Evolutionary conservation across 1,284 basidiomycete genomes (phyloP).

Genomic region (Malassezia slooffiae): DNA sequence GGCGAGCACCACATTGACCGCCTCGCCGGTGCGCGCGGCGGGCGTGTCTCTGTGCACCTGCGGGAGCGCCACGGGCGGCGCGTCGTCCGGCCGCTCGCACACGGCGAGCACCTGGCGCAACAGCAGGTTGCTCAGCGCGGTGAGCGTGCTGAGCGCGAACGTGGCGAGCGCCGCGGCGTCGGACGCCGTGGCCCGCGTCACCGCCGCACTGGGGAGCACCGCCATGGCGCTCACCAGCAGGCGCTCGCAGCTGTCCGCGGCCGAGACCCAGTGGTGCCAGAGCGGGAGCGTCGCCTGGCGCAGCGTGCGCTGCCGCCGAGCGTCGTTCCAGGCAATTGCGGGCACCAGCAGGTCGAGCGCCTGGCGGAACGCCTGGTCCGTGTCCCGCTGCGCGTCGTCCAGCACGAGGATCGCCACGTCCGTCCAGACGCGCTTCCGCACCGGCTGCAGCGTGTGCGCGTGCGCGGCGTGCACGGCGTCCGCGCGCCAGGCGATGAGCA

Average conservation of each 20-base stretch:
- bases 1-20: background rate
- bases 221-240: no score
- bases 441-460: background rate
- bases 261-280: no score
- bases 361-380: slow-evolving; percentile 3
- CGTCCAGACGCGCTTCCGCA: background rate
- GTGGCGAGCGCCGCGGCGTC: slow-evolving; percentile 2
- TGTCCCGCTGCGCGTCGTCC: slow-evolving; percentile 5
- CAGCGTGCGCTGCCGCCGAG: no score
- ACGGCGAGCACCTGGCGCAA: slow-evolving; percentile 2
- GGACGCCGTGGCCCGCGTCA: background rate
- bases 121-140: slow-evolving; percentile 6
- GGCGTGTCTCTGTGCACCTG: no score
- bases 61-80: background rate
- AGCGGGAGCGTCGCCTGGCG: no score
- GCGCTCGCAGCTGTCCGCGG: no score
- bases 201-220: no score
- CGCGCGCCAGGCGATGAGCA: slow-evolving; percentile 2
- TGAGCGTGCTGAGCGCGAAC: no score
- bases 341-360: background rate
- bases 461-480: no score
- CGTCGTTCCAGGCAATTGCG: no score
- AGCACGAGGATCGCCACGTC: background rate
- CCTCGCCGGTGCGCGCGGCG: no score
- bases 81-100: background rate